Percentiles rank a stretch among this genome's conserved stretches.
Evolutionary conservation across 352 stramenopile species (phyloP).

Genomic region (Discostella stelligera): DNA sequence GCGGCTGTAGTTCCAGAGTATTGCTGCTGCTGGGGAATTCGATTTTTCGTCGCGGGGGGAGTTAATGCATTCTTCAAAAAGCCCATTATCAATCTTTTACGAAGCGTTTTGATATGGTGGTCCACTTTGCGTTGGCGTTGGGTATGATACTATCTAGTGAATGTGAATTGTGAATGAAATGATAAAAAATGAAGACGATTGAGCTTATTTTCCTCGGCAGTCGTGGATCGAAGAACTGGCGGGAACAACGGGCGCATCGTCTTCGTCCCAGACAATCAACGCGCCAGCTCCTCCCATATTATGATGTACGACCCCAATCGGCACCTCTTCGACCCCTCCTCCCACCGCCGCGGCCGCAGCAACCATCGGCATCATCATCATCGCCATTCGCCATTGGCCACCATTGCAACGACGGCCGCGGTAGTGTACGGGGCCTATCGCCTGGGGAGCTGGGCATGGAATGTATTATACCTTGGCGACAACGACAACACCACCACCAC

Average conservation of each 20-base stretch:
- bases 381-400: background rate
- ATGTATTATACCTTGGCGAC: slow-evolving; percentile 15
- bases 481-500: no score
- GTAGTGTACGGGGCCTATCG: slow-evolving; percentile 44
- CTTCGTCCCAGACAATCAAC: no score
- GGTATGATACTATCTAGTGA: no score
- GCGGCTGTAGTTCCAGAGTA: background rate
- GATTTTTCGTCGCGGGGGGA: slow-evolving; percentile 19
- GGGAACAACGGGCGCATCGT: no score
- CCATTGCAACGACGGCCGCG: slow-evolving; percentile 18
- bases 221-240: no score
- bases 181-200: no score
- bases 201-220: no score
- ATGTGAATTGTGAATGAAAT: no score
- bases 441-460: slow-evolving; percentile 36
- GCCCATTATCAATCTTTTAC: slow-evolving; percentile 20
- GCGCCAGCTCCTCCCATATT: no score
- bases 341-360: background rate
- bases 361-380: slow-evolving; percentile 3
- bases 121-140: no score
- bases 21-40: slow-evolving; percentile 23
- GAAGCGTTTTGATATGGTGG: no score
- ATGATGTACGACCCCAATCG: slow-evolving; percentile 4
- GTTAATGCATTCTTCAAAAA: slow-evolving; percentile 23
- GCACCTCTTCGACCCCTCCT: slow-evolving; percentile 4